These are phyloP conservation scores for Hypericum androsaemum DNA, from an alignment of 345 rosid genomes.

Conservation along the genomic window DNA sequence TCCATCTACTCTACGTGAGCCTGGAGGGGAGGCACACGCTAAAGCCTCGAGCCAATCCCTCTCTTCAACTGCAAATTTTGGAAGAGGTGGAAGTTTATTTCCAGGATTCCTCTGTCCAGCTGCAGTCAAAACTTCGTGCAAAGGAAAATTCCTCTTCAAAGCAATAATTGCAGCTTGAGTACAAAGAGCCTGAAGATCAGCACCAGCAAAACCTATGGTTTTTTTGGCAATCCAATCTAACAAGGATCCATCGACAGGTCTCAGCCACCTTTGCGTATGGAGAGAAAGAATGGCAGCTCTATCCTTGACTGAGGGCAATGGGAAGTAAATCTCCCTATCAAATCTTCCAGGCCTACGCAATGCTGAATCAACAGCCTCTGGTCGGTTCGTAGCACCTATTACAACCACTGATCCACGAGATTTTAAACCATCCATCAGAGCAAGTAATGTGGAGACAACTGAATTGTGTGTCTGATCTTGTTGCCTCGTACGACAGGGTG, in stretches of 20 bases:
- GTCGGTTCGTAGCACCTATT: constrained; percentile 97
- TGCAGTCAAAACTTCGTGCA: constrained; percentile 67
- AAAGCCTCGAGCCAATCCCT: constrained; percentile 96
- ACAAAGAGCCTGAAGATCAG: constrained; percentile 96
- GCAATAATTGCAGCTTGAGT: constrained; percentile 87
- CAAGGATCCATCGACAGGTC: constrained; percentile 70
- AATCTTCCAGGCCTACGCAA: constrained; percentile 97
- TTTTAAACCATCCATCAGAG: constrained; percentile 88
- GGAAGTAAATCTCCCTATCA: constrained; percentile 92
- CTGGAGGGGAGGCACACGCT: constrained; percentile 81
- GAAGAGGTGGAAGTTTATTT: constrained; percentile 60
- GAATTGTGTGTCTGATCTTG: constrained; percentile 99
- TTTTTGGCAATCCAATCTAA: constrained; percentile 75
- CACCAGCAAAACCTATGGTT: constrained; percentile 96
- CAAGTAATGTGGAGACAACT: constrained; percentile 94
- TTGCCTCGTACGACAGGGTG: constrained; percentile 82
- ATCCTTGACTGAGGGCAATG: constrained; percentile 73
- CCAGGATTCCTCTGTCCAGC: constrained; percentile 46
- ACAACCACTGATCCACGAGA: constrained; percentile 98
- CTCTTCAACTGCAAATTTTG: constrained; percentile 71
- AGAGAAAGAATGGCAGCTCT: constrained; percentile 87
- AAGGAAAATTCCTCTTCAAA: constrained; percentile 85
- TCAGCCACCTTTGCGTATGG: constrained; percentile 89
- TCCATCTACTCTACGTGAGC: constrained; percentile 95
- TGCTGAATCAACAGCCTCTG: constrained; percentile 98